Percentiles rank a stretch among this genome's conserved stretches.
These are phyloP conservation scores for Closterium sp. DNA, from an alignment of 139 green algal genomes.

Conservation along the genomic window DNA sequence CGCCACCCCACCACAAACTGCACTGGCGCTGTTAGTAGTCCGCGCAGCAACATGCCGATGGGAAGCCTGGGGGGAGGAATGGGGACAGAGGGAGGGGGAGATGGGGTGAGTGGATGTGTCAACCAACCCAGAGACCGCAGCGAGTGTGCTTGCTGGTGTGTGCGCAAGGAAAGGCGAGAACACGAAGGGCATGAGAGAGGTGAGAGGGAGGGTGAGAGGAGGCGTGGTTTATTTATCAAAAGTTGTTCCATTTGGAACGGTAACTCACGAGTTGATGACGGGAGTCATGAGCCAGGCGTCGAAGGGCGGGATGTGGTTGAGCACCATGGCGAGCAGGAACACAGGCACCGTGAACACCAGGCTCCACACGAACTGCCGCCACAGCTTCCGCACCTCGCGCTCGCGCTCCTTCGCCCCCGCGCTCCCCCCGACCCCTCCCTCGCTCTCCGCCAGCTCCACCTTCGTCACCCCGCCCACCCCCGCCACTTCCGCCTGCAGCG, in stretches of 20 bases:
- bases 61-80: slow-evolving; percentile 71
- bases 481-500: slow-evolving; percentile 47
- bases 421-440: neutral
- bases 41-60: slow-evolving; percentile 78
- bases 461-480: neutral
- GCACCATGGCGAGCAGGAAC: slow-evolving; percentile 87
- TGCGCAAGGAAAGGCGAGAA: neutral
- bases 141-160: neutral
- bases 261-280: slow-evolving; percentile 28
- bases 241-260: too few relatives aligned
- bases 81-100: slow-evolving; percentile 56
- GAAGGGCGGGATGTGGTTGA: slow-evolving; percentile 67
- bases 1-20: slow-evolving; percentile 82
- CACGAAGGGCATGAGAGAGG: neutral
- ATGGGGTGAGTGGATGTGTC: neutral
- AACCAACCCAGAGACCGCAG: neutral
- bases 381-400: slow-evolving; percentile 9
- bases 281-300: slow-evolving; percentile 26
- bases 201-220: neutral
- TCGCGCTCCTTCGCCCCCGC: slow-evolving; percentile 10
- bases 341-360: slow-evolving; percentile 83
- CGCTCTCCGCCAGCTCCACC: slow-evolving; percentile 30
- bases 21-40: slow-evolving; percentile 79
- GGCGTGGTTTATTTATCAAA: too few relatives aligned
- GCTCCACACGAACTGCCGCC: slow-evolving; percentile 33